A percentile compares a stretch with the other conserved stretches of the same genome.
These are phyloP conservation scores for Magnusiomyces sp. DNA, from an alignment of 1,139 yeast species.

Conservation along the genomic window DNA sequence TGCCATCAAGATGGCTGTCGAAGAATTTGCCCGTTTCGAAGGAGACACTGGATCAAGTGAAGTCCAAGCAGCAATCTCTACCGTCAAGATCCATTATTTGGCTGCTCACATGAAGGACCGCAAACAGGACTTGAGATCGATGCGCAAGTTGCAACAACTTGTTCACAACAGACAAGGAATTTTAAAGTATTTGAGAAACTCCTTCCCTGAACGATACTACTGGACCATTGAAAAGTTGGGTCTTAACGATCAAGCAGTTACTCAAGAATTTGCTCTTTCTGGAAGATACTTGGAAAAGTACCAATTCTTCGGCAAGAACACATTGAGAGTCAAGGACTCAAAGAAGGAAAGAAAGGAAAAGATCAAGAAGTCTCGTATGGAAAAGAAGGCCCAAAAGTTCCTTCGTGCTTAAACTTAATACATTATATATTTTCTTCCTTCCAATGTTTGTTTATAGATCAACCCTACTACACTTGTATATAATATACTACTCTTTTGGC, in stretches of 20 bases:
- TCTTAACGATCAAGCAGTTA: slow-evolving; percentile 68
- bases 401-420: background rate
- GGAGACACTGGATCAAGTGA: slow-evolving; percentile 95
- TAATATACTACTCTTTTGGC: no score
- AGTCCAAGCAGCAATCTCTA: slow-evolving; percentile 87
- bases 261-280: slow-evolving; percentile 76
- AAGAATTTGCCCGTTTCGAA: slow-evolving; percentile 71
- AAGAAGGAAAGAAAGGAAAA: slow-evolving; percentile 26
- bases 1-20: slow-evolving; percentile 57
- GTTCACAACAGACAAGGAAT: slow-evolving; percentile 86
- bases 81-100: slow-evolving; percentile 69
- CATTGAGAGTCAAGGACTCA: slow-evolving; percentile 26
- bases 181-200: slow-evolving; percentile 70
- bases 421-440: no score
- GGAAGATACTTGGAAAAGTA: slow-evolving; percentile 78
- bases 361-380: slow-evolving; percentile 22
- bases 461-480: no score
- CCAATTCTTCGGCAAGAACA: slow-evolving; percentile 62
- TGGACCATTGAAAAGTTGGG: slow-evolving; percentile 85
- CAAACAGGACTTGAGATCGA: slow-evolving; percentile 65
- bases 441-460: no score
- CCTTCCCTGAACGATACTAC: slow-evolving; percentile 71
- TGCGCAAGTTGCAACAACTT: slow-evolving; percentile 63
- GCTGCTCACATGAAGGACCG: slow-evolving; percentile 67
- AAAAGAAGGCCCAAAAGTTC: slow-evolving; percentile 25